Evolutionary conservation across 176 grass and related monocot genomes (phyloP).

Genomic region (Luzula sylvatica): DNA sequence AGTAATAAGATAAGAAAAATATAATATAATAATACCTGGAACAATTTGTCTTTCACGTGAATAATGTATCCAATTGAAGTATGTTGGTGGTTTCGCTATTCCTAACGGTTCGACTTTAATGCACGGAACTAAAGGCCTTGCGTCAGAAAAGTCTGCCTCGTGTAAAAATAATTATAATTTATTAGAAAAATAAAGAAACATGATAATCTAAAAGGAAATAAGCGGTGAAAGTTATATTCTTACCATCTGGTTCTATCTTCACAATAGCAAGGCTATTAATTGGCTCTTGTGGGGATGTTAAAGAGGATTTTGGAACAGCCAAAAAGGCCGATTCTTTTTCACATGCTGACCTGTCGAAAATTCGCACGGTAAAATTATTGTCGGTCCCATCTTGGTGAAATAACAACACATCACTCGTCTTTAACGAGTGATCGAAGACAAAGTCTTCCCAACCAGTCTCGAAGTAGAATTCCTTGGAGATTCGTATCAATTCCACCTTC

Average conservation of each 20-base stretch:
- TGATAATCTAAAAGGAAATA: slow-evolving; percentile 2
- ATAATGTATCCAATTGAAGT: background rate
- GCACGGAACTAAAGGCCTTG: background rate
- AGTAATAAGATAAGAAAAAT: too few species aligned
- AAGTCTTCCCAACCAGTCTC: slow-evolving; percentile 63
- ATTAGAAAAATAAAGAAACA: background rate
- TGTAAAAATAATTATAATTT: too few species aligned
- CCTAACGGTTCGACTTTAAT: slow-evolving; percentile 2
- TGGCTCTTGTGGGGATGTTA: background rate
- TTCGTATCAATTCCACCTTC: slow-evolving; percentile 33
- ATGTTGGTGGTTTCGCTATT: slow-evolving; percentile 12
- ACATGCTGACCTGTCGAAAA: slow-evolving; percentile 40
- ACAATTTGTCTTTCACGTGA: background rate
- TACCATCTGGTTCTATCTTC: slow-evolving; percentile 19
- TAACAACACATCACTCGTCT: slow-evolving; percentile 42
- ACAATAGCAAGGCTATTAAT: slow-evolving; percentile 8
- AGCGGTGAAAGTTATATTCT: background rate
- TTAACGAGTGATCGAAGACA: slow-evolving; percentile 43
- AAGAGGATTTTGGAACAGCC: slow-evolving; percentile 10
- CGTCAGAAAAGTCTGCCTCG: background rate
- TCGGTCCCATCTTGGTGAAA: slow-evolving; percentile 44
- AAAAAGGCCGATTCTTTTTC: slow-evolving; percentile 32
- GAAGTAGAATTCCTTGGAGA: slow-evolving; percentile 27
- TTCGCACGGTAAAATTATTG: slow-evolving; percentile 36
- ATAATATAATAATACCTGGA: slow-evolving; percentile 21